Base-by-base conservation (phyloP, 345 rosid species). In the Syzygium aqueum region DNA sequence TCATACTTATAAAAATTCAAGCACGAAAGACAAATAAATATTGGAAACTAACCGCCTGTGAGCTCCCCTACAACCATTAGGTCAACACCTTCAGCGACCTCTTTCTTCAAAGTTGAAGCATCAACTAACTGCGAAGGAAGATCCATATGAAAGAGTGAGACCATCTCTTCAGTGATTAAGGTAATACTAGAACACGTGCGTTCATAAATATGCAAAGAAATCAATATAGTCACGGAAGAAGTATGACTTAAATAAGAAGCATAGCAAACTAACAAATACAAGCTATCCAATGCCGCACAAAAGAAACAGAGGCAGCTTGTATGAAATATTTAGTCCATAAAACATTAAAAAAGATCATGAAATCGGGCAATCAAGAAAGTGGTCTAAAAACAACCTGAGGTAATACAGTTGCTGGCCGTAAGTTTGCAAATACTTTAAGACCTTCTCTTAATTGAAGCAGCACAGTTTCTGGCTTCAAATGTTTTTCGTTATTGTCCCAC, bases 11-110 rank as follows among this genome's bases (percentile, higher is more conserved):
- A 37, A 73, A 37, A 73, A 22, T 73, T 73, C 30, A 40, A 87
- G 28, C 33, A 86, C 46, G 28, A 87, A 10, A 2, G 21, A 88
- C 63, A 22, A n/a, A n/a, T n/a, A n/a, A n/a, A 51, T 84, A 12
- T 77, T 78, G 88, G 33, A 86, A 43, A 90, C 95, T 73, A 85
- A 96, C 99, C 98, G 92, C 99, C 99, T 11, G 99, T 97, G 89
- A 97, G 99, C 94, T 97, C 99, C 93, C 99, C 94, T 33, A 97
- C 96, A 89, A 97, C 99, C 98, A 97, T 95, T 54, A 97, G 91
- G 89, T 97, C 99, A 92, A 97, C 99, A 83, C 97, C 99, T 91
- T 97, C 96, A 86, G 97, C 99, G 78, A 95, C 95, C 90, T 97
- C 99, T 90, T 92, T 95, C 93, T 95, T 97, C 94, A 96, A 93